Evolutionary conservation across 768 basidiomycete species (phyloP).

Genomic region (Calvatia gigantea): DNA sequence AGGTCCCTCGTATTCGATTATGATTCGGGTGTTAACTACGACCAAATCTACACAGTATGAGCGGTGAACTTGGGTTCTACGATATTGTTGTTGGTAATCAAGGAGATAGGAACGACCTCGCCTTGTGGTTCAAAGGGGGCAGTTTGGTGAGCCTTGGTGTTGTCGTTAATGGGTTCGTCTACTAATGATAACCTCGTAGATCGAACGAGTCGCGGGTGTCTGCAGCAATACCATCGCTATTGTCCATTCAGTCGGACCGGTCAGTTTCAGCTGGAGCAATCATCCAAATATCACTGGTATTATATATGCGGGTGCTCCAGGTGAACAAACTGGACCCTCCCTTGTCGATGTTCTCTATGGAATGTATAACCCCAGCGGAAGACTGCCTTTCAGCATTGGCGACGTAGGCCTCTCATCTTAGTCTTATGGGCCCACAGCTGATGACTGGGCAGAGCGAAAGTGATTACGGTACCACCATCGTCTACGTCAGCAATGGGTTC

Average conservation of each 20-base stretch:
- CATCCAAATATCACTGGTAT: conserved; percentile 72
- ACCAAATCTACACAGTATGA: conserved; percentile 34
- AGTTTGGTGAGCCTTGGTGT: conserved; percentile 30
- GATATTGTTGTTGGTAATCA: conserved; percentile 56
- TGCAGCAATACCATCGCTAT: conserved; percentile 81
- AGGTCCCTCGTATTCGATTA: conserved; percentile 14
- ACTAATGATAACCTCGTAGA: conserved; percentile 32
- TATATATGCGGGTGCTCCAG: conserved; percentile 52
- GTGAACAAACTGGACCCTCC: conserved; percentile 77
- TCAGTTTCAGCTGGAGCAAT: conserved; percentile 69
- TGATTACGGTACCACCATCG: conserved; percentile 40
- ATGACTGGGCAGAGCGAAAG: conserved; percentile 26
- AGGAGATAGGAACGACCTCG: conserved; percentile 58
- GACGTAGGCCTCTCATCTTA: conserved; percentile 34
- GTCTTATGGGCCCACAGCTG: not conserved
- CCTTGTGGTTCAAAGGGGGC: conserved; percentile 55
- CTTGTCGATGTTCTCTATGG: conserved; percentile 80
- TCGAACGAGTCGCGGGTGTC: conserved; percentile 56
- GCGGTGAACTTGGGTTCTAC: conserved; percentile 53
- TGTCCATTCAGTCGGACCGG: conserved; percentile 73
- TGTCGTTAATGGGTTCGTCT: conserved; percentile 6
- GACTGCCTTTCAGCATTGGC: conserved; percentile 73
- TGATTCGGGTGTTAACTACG: conserved; percentile 21
- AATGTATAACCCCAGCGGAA: conserved; percentile 68
- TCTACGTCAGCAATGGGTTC: conserved; percentile 39